Base-by-base conservation (phyloP, 1,284 basidiomycete genomes). In the Laetiporus sulphureus region DNA sequence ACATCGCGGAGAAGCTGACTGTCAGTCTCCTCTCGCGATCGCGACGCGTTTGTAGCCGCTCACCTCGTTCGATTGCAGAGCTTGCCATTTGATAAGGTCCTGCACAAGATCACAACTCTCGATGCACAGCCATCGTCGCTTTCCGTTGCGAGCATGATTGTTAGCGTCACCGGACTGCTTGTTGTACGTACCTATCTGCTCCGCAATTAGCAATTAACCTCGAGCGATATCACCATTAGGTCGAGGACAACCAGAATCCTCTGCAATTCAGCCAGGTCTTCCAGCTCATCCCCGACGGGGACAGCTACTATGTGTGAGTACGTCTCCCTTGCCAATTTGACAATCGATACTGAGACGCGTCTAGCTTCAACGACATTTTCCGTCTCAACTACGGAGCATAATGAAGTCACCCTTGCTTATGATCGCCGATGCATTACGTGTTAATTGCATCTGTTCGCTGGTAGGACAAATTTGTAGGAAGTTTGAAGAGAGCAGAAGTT, bases 181-280 rank as follows among this genome's bases (percentile, higher is more conserved):
- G 42, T 83, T 39, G 92, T 87, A 57, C 43, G 83, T 62, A 12
- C 25, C 7, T 13, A 27, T 36, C 22, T 16, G n/a, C n/a, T n/a
- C n/a, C n/a, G n/a, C n/a, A n/a, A n/a, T n/a, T n/a, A n/a, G n/a
- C n/a, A n/a, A n/a, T n/a, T n/a, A n/a, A n/a, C n/a, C n/a, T n/a
- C n/a, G n/a, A n/a, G n/a, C n/a, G n/a, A n/a, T n/a, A n/a, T 21
- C 4, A 21, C 15, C 22, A 24, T 15, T 52, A 90, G 90, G 77
- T 95, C 50, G 92, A 94, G 49, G 88, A 85, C 55, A 74, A 72
- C 51, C 43, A 65, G 43, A 87, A 90, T 57, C 78, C 89, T n/a
- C 69, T 97, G 46, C 81, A 80, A 57, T 97, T 90, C 73, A 87
- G 82, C 51, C 92, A 96, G 65, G 70, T 83, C 46, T 99, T 98